Base-by-base conservation (phyloP, 495 filamentous ascomycete genomes). In the Wilcoxina mikolae region DNA sequence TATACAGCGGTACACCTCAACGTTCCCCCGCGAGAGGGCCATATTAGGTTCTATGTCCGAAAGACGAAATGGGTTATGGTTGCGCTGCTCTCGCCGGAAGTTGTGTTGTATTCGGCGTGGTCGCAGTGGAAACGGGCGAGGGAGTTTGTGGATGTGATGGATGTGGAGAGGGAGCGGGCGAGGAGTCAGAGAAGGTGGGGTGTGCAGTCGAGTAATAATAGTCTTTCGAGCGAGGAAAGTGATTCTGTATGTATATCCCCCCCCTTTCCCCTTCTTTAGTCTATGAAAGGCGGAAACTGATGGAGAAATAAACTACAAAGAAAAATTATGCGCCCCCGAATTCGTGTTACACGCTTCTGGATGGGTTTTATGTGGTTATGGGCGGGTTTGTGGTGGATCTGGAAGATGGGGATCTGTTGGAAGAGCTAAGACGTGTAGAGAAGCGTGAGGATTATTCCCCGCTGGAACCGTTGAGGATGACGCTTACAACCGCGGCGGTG, bases 1-100 rank as follows among this genome's bases (percentile, higher is more conserved):
- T 60, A 43, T 26, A 12, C 31, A 10, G 56, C 42, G 2, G 7
- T 60, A 22, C 56, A 58, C 28, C 38, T 60, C 7, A 58, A 60
- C 26, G 42, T 60, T 11, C 58, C 55, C 3, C 4, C 27, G 7
- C 5, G 22, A 3, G 44, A 51, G 4, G 20, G 44, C 3, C 24
- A 3, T 4, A 3, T 24, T 15, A 0, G 15, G 15, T 29, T 7
- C 3, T 50, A 2, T 50, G 2, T n/a, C 1, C 27, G 39, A 4
- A 27, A 51, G 31, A 4, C 26, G 17, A 42, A 43, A 29, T 39
- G 58, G 58, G 56, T 11, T 28, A 7, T 41, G 12, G 15, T 38
- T 27, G n/a, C 46, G 1, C 26, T 43, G 49, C 29, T 54, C 26
- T 3, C 15, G 3, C 58, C 58, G 5, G 58, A 60, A 50, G 23